These are phyloP conservation scores for Flaveria floridana DNA, from an alignment of 140 eudicot genomes.

Conservation along the genomic window DNA sequence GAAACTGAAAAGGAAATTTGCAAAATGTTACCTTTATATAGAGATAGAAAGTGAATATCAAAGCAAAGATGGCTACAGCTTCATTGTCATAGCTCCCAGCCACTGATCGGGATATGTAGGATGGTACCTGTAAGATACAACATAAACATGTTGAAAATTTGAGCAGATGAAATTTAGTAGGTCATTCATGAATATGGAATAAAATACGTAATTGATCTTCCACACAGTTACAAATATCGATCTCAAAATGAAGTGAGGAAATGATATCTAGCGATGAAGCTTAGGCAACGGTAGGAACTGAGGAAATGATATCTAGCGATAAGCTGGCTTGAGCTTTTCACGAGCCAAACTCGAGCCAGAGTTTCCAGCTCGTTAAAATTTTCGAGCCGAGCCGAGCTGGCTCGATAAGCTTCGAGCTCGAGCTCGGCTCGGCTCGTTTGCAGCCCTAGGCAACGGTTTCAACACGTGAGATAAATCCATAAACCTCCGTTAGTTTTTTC, in stretches of 20 bases:
- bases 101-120: slow-evolving; percentile 96
- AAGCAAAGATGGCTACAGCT: slow-evolving; percentile 97
- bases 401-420: too few relatives aligned
- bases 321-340: too few relatives aligned
- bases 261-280: slow-evolving; percentile 9
- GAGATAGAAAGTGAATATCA: slow-evolving; percentile 88
- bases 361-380: too few relatives aligned
- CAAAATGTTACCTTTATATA: slow-evolving; percentile 65
- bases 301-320: too few relatives aligned
- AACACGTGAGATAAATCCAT: not conserved
- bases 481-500: not conserved
- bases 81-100: slow-evolving; percentile 99
- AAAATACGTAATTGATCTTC: not conserved
- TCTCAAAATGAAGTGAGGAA: slow-evolving; percentile 5
- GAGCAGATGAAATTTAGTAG: not conserved
- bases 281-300: not conserved
- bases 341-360: too few relatives aligned
- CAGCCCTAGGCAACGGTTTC: not conserved
- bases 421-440: too few relatives aligned
- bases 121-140: slow-evolving; percentile 71
- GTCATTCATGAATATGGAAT: slow-evolving; percentile 1
- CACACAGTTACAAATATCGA: not conserved
- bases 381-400: too few relatives aligned
- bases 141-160: not conserved
- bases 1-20: not conserved